A percentile compares a stretch with the other conserved stretches of the same genome.
These are phyloP conservation scores for Mycena galericulata DNA, from an alignment of 768 basidiomycete genomes.

Conservation along the genomic window DNA sequence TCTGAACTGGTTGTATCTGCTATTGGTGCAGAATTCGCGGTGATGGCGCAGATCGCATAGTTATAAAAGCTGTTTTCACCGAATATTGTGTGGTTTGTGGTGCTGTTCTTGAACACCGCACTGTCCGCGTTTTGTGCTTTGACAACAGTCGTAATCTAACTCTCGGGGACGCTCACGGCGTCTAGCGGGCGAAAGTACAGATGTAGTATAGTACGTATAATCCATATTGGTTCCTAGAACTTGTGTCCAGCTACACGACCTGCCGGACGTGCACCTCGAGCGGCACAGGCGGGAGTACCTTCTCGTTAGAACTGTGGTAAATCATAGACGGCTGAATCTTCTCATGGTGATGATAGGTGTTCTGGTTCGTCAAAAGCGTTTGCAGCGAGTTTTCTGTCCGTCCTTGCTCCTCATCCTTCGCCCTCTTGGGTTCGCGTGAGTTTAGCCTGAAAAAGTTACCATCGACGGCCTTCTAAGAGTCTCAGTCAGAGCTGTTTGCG, in stretches of 20 bases:
- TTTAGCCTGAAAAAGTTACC: slow-evolving; percentile 19
- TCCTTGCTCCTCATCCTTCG: slow-evolving; percentile 10
- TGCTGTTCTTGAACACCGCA: too few species aligned
- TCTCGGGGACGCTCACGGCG: slow-evolving; percentile 11
- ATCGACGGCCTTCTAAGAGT: slow-evolving; percentile 13
- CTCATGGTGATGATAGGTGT: slow-evolving; percentile 12
- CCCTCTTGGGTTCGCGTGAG: slow-evolving; percentile 16
- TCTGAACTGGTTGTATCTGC: too few species aligned
- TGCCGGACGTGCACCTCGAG: slow-evolving; percentile 7
- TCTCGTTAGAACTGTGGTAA: slow-evolving; percentile 9
- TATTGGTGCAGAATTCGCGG: too few species aligned
- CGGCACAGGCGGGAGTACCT: slow-evolving; percentile 2
- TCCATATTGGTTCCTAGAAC: slow-evolving; percentile 12
- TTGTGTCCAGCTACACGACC: slow-evolving; percentile 6
- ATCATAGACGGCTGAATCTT: slow-evolving; percentile 5
- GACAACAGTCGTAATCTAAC: slow-evolving; percentile 14
- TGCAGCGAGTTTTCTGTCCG: background rate
- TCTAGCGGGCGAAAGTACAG: slow-evolving; percentile 10
- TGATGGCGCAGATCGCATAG: too few species aligned
- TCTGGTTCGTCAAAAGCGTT: slow-evolving; percentile 12
- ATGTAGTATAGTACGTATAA: slow-evolving; percentile 8
- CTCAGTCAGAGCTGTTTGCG: slow-evolving; percentile 14
- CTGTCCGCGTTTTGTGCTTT: too few species aligned
- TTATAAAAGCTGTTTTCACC: too few species aligned
- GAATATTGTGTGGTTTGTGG: too few species aligned